Percentiles rank a stretch among this genome's conserved stretches.
Conservation (phyloP, 73 alveolate species). For the Paramecium tetraurelia region DNA sequence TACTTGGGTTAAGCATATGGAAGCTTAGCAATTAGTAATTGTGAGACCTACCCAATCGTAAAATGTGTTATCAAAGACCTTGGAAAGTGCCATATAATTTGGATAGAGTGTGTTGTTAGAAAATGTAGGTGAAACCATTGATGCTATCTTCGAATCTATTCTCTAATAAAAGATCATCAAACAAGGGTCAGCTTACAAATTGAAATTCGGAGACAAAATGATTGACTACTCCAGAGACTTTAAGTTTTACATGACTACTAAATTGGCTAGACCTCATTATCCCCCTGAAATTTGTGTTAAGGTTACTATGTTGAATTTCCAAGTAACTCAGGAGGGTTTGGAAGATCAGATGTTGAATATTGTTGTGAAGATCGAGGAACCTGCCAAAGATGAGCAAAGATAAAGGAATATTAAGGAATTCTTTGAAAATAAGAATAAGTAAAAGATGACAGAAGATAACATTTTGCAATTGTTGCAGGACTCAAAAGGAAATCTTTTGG, state of each 20-base stretch:
- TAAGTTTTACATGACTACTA: conserved; percentile 98
- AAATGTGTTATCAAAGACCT: conserved; percentile 74
- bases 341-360: conserved; percentile 78
- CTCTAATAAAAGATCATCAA: conserved; percentile 88
- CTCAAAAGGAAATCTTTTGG: conserved; percentile 74
- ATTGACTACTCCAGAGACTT: conserved; percentile 87
- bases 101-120: conserved; percentile 97
- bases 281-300: conserved; percentile 99
- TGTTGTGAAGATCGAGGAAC: conserved; percentile 66
- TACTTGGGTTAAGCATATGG: conserved; percentile 89
- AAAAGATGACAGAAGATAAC: conserved; percentile 62
- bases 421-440: conserved; percentile 59
- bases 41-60: conserved; percentile 84
- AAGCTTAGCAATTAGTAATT: conserved; percentile 76
- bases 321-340: conserved; percentile 97
- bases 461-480: conserved; percentile 55
- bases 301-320: conserved; percentile 97
- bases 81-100: conserved; percentile 84
- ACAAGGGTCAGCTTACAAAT: conserved; percentile 82
- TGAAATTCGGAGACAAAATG: conserved; percentile 88
- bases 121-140: conserved; percentile 94
- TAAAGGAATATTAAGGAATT: conserved; percentile 72
- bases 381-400: conserved; percentile 70
- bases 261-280: conserved; percentile 99
- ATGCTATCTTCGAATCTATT: conserved; percentile 93